Evolutionary conservation across 2,329 filamentous ascomycete genomes (phyloP).

Genomic region (Pyrenochaeta sp.): DNA sequence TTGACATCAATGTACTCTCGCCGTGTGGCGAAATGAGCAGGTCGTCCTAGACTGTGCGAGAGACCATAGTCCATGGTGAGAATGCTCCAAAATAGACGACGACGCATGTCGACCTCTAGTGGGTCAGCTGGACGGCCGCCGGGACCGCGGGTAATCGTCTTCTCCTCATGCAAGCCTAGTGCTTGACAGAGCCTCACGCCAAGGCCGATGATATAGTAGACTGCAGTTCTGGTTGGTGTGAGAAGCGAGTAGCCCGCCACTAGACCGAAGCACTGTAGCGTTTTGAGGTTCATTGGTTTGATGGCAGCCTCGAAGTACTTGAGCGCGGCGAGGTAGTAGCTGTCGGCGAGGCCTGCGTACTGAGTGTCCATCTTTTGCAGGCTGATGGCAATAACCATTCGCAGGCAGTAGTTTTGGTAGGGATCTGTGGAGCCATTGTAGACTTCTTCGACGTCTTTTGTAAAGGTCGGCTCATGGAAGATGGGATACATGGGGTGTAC

Average conservation of each 20-base stretch:
- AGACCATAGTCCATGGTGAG: constrained; percentile 88
- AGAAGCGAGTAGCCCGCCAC: constrained; percentile 91
- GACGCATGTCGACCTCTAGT: constrained; percentile 85
- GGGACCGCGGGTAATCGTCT: constrained; percentile 75
- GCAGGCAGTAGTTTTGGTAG: constrained; percentile 85
- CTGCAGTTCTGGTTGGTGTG: constrained; percentile 88
- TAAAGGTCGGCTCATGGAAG: constrained; percentile 83
- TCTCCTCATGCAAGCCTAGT: constrained; percentile 85
- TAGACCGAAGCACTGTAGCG: constrained; percentile 85
- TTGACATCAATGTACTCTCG: constrained; percentile 84
- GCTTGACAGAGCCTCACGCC: constrained; percentile 89
- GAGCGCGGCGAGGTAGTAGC: constrained; percentile 91
- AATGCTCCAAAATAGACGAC: constrained; percentile 87
- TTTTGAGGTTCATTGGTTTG: constrained; percentile 86
- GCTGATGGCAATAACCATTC: constrained; percentile 93
- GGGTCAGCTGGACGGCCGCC: constrained; percentile 69
- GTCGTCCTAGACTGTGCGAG: constrained; percentile 85
- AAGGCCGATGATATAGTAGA: constrained; percentile 91
- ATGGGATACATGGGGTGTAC: constrained; percentile 89
- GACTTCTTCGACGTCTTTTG: constrained; percentile 78
- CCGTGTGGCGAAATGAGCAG: constrained; percentile 81
- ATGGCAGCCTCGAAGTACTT: constrained; percentile 83
- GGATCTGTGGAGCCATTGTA: constrained; percentile 78
- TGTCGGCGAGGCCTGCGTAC: constrained; percentile 93
- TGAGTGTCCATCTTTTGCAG: constrained; percentile 89